Evolutionary conservation across 768 basidiomycete genomes (phyloP).

Genomic region (Epithele typhae): DNA sequence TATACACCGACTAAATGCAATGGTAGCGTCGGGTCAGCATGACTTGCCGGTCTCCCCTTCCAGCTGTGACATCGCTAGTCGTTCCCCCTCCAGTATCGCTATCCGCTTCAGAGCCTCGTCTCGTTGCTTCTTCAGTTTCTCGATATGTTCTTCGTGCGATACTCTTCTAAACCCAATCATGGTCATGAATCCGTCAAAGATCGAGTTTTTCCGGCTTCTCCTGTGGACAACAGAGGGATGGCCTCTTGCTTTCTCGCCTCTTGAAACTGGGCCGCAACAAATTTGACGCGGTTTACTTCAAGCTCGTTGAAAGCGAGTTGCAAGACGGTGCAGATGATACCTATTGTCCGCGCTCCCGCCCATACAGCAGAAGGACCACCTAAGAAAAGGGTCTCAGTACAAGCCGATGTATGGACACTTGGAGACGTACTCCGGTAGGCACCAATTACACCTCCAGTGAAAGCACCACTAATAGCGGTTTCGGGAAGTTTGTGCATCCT

Average conservation of each 20-base stretch:
- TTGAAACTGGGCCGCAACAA: constrained; percentile 37
- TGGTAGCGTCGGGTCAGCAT: no score
- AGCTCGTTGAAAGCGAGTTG: constrained; percentile 72
- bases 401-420: not conserved
- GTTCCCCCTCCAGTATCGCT: constrained; percentile 46
- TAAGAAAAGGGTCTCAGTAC: constrained; percentile 27
- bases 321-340: constrained; percentile 51
- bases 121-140: constrained; percentile 52
- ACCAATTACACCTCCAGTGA: constrained; percentile 59
- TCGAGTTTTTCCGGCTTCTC: constrained; percentile 4
- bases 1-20: not conserved
- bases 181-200: constrained; percentile 38
- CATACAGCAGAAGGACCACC: constrained; percentile 56
- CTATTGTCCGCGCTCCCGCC: constrained; percentile 59
- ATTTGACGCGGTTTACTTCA: constrained; percentile 54
- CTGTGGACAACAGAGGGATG: not conserved
- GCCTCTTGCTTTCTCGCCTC: not conserved
- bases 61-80: not conserved
- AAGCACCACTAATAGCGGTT: constrained; percentile 65
- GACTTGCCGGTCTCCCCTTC: not conserved
- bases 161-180: constrained; percentile 51
- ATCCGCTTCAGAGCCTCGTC: constrained; percentile 53
- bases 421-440: constrained; percentile 53
- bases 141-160: constrained; percentile 71
- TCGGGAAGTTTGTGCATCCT: constrained; percentile 62